Conservation (phyloP, 371 early-diverging fungal genomes). For the Apophysomyces elegans region DNA sequence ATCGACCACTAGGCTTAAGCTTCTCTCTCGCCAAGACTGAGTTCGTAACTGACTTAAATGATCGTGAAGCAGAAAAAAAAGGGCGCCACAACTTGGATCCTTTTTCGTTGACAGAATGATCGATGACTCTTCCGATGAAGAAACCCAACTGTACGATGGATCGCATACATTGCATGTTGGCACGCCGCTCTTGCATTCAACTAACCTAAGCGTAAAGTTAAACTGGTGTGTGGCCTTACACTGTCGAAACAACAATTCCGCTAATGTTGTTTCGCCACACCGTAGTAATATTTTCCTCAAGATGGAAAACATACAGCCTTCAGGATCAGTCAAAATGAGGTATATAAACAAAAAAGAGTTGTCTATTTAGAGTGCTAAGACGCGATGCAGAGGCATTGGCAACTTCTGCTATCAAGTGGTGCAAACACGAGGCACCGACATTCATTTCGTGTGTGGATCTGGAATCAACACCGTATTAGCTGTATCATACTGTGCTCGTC, state of each 20-base stretch:
- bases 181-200: conserved; percentile 52
- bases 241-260: neutral
- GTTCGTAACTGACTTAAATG: too few species aligned
- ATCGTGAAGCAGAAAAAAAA: too few species aligned
- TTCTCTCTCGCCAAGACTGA: too few species aligned
- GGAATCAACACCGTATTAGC: conserved; percentile 74
- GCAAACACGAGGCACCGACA: conserved; percentile 51
- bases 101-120: conserved; percentile 19
- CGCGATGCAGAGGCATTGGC: conserved; percentile 61
- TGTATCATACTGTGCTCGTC: conserved; percentile 70
- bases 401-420: conserved; percentile 62
- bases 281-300: conserved; percentile 72
- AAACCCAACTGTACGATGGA: conserved; percentile 26
- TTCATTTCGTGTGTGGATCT: conserved; percentile 66
- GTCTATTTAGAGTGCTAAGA: neutral
- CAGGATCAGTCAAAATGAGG: conserved; percentile 78
- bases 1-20: too few species aligned
- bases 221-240: conserved; percentile 36
- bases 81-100: neutral
- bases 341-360: conserved; percentile 7
- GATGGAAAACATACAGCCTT: conserved; percentile 76
- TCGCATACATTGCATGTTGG: conserved; percentile 46
- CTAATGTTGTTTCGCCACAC: neutral
- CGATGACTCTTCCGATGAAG: conserved; percentile 52
- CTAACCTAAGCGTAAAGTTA: conserved; percentile 44